phyloP scores from a whole-genome alignment of 495 filamentous ascomycete species.

The Elaphomyces granulatus region DNA sequence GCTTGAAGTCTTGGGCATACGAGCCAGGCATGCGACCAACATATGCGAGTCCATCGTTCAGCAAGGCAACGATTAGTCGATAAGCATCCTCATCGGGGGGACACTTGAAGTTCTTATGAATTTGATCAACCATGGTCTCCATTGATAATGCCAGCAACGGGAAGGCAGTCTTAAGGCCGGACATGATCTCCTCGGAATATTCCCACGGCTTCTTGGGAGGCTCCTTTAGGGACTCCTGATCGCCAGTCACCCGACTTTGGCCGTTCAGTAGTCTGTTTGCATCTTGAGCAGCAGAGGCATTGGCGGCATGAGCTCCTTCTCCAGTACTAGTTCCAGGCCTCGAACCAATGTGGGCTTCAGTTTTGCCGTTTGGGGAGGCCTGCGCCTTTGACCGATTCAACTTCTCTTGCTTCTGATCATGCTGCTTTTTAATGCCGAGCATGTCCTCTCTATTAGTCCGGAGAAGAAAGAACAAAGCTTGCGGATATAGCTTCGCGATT shows the following conservation, averaged over 20 bases:
- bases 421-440: slow-evolving; percentile 73
- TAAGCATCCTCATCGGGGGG: slow-evolving; percentile 97
- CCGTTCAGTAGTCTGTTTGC: slow-evolving; percentile 18
- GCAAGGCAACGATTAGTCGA: slow-evolving; percentile 86
- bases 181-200: slow-evolving; percentile 87
- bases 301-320: slow-evolving; percentile 28
- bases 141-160: slow-evolving; percentile 91
- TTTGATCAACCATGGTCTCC: slow-evolving; percentile 99
- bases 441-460: slow-evolving; percentile 93
- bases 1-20: slow-evolving; percentile 80
- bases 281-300: slow-evolving; percentile 20
- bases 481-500: slow-evolving; percentile 89
- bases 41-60: slow-evolving; percentile 85
- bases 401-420: slow-evolving; percentile 65
- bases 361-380: slow-evolving; percentile 36
- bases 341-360: slow-evolving; percentile 19
- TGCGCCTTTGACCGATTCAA: slow-evolving; percentile 29
- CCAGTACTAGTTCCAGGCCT: slow-evolving; percentile 38
- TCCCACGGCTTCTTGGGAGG: slow-evolving; percentile 78
- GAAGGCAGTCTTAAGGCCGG: slow-evolving; percentile 86
- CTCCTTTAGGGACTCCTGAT: slow-evolving; percentile 22
- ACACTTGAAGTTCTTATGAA: slow-evolving; percentile 96
- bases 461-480: slow-evolving; percentile 87
- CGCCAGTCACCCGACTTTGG: slow-evolving; percentile 17
- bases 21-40: slow-evolving; percentile 72